phyloP scores from a whole-genome alignment of 139 green algal species.

The Chlorella sp. region DNA sequence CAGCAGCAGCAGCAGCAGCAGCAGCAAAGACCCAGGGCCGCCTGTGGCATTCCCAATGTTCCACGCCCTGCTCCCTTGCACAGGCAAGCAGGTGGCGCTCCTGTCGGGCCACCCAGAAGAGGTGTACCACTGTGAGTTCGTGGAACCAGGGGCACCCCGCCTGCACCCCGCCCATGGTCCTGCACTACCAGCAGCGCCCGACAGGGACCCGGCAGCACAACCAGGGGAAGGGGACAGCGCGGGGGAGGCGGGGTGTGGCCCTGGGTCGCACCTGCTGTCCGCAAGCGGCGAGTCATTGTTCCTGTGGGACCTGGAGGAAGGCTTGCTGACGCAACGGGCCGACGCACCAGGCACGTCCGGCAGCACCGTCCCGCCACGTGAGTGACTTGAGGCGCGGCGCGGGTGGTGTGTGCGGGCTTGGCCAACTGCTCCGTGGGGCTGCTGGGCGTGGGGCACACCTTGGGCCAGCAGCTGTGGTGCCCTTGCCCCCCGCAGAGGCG shows the following conservation, averaged over 20 bases:
- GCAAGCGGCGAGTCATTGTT: slow-evolving; percentile 38
- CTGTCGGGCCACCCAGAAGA: slow-evolving; percentile 46
- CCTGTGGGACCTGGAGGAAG: slow-evolving; percentile 34
- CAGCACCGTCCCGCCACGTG: slow-evolving; percentile 16
- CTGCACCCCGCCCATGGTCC: not conserved
- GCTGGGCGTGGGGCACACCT: not conserved
- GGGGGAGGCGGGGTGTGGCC: not conserved
- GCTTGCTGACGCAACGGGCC: slow-evolving; percentile 22
- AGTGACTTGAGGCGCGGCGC: not conserved
- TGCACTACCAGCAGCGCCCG: not conserved
- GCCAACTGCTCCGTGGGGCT: not conserved
- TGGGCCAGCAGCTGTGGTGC: not conserved
- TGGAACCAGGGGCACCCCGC: not conserved
- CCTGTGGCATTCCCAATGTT: not conserved
- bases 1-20: no score
- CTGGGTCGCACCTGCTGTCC: slow-evolving; percentile 27
- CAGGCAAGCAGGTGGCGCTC: slow-evolving; percentile 26
- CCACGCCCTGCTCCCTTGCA: not conserved
- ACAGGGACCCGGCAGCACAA: not conserved
- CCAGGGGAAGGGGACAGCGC: not conserved
- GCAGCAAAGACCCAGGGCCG: not conserved
- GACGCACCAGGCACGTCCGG: slow-evolving; percentile 22
- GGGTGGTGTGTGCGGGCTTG: not conserved
- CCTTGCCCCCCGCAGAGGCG: slow-evolving; percentile 6
- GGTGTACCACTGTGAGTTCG: slow-evolving; percentile 42